phyloP scores from a whole-genome alignment of 2,329 filamentous ascomycete genomes.

The Fusarium bulbicola region DNA sequence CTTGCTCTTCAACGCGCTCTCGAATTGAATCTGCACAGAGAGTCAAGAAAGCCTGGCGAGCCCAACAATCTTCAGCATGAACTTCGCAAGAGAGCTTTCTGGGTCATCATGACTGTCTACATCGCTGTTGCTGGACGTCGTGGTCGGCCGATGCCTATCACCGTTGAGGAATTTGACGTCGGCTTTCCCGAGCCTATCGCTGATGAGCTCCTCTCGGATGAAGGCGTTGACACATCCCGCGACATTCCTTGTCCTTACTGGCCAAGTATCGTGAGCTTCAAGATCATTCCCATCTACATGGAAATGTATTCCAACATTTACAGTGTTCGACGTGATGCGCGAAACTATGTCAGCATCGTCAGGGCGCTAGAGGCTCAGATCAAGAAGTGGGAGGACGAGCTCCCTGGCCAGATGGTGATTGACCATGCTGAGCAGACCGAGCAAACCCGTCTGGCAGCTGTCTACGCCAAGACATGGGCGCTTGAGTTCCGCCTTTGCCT shows the following conservation, averaged over 20 bases:
- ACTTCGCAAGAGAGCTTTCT: constrained; percentile 81
- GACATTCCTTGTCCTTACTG: constrained; percentile 71
- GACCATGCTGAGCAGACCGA: constrained; percentile 54
- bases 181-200: constrained; percentile 77
- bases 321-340: constrained; percentile 69
- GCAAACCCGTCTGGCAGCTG: constrained; percentile 59
- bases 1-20: constrained; percentile 74
- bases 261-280: constrained; percentile 72
- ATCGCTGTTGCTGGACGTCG: constrained; percentile 78
- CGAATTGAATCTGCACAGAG: constrained; percentile 79
- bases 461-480: constrained; percentile 63
- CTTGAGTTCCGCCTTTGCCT: constrained; percentile 69
- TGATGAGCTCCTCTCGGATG: constrained; percentile 74
- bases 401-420: constrained; percentile 68
- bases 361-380: constrained; percentile 72
- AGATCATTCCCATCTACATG: constrained; percentile 72
- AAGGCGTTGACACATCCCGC: constrained; percentile 66
- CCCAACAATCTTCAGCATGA: constrained; percentile 73
- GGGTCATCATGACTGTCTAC: constrained; percentile 73
- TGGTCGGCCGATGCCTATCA: constrained; percentile 79
- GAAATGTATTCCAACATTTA: constrained; percentile 83
- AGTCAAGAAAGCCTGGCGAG: constrained; percentile 61
- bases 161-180: constrained; percentile 79
- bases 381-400: constrained; percentile 67
- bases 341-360: constrained; percentile 71